Evolutionary conservation across 2,329 filamentous ascomycete genomes (phyloP).

Genomic region (Mycocentrospora acerina): DNA sequence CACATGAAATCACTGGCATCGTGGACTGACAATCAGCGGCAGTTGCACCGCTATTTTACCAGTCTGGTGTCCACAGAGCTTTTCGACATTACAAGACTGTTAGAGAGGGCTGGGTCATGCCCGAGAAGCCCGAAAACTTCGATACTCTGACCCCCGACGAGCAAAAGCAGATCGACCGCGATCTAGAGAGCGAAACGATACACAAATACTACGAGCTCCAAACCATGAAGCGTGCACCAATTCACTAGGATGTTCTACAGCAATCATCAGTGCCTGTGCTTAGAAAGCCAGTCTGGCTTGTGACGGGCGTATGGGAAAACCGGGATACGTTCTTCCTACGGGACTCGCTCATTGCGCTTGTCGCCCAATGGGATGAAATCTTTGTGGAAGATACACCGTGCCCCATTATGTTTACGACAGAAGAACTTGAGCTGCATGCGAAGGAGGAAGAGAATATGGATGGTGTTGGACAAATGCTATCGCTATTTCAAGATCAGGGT

Average conservation of each 20-base stretch:
- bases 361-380: constrained; percentile 1
- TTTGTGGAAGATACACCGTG: constrained; percentile 11
- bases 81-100: constrained; percentile 30
- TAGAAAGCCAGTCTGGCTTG: constrained; percentile 36
- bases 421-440: constrained; percentile 12
- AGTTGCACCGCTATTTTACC: constrained; percentile 25
- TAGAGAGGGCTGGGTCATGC: constrained; percentile 33
- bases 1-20: constrained; percentile 39
- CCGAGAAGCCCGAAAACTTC: constrained; percentile 29
- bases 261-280: constrained; percentile 15
- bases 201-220: constrained; percentile 41
- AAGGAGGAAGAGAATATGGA: constrained; percentile 31
- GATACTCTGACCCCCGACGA: constrained; percentile 10
- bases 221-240: constrained; percentile 29
- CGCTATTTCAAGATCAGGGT: constrained; percentile 27
- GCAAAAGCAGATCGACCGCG: constrained; percentile 23
- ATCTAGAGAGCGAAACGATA: constrained; percentile 36
- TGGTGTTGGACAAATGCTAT: constrained; percentile 32
- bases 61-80: constrained; percentile 30
- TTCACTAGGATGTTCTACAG: constrained; percentile 31
- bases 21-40: constrained; percentile 48
- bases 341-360: constrained; percentile 26
- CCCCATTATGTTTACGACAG: constrained; percentile 9
- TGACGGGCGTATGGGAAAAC: constrained; percentile 36
- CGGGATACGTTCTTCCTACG: constrained; percentile 37